These are phyloP conservation scores for Aureobasidium sp. DNA, from an alignment of 2,329 filamentous ascomycete species.

Conservation along the genomic window DNA sequence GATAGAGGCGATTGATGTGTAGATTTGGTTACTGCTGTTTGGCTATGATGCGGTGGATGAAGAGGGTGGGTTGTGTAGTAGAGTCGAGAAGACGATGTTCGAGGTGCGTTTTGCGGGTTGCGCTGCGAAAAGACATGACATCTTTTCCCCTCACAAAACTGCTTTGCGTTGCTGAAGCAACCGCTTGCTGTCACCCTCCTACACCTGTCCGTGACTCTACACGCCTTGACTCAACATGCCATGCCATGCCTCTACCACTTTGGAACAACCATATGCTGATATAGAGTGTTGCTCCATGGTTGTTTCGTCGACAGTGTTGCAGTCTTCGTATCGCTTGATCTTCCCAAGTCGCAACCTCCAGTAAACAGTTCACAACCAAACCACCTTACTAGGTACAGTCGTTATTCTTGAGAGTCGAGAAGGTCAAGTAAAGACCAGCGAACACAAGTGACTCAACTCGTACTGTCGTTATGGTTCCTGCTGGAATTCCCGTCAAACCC, in stretches of 20 bases:
- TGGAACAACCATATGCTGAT: neutral
- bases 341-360: neutral
- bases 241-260: neutral
- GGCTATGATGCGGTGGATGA: neutral
- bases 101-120: neutral
- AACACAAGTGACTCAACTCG: too few species aligned
- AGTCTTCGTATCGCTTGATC: neutral
- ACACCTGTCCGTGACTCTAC: neutral
- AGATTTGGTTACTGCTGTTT: neutral
- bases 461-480: too few species aligned
- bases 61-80: neutral
- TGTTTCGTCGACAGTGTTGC: neutral
- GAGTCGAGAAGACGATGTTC: neutral
- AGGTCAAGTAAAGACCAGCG: too few species aligned
- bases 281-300: neutral
- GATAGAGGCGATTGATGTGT: neutral
- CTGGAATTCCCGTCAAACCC: too few species aligned
- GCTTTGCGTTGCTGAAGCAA: slow-evolving; percentile 8
- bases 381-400: too few species aligned
- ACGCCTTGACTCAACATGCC: neutral
- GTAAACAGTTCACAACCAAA: neutral
- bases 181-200: neutral
- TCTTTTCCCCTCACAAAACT: slow-evolving; percentile 8
- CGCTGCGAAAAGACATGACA: slow-evolving; percentile 1
- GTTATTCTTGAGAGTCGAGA: too few species aligned